Percentiles rank a stretch among this genome's conserved stretches.
Conservation (phyloP, 805 yeast genomes). For the Barnettozyma siamensis region DNA sequence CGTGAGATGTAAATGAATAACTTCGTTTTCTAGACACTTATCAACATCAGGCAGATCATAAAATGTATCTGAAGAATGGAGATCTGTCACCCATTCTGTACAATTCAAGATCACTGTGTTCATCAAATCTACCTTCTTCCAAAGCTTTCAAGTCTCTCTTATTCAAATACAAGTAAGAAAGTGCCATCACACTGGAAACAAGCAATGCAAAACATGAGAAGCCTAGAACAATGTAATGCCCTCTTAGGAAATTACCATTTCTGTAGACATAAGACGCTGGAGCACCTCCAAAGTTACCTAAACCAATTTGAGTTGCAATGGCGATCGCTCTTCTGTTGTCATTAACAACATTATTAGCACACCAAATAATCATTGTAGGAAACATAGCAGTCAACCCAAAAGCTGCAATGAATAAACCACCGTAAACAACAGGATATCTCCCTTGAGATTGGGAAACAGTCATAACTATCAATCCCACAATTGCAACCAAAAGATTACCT, state of each 20-base stretch:
- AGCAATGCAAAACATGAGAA: slow-evolving; percentile 29
- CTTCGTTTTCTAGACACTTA: too few species aligned
- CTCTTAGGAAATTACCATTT: slow-evolving; percentile 26
- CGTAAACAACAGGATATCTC: slow-evolving; percentile 25
- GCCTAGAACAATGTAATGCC: slow-evolving; percentile 31
- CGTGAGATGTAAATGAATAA: too few species aligned
- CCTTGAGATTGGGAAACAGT: slow-evolving; percentile 23
- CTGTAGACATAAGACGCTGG: slow-evolving; percentile 31
- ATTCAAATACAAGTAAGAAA: slow-evolving; percentile 25
- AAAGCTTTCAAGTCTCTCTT: slow-evolving; percentile 23
- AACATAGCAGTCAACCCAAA: slow-evolving; percentile 29
- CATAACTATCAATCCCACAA: slow-evolving; percentile 30
- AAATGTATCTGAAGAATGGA: slow-evolving; percentile 34
- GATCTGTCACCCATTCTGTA: slow-evolving; percentile 39
- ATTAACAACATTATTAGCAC: slow-evolving; percentile 32
- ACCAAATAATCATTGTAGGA: slow-evolving; percentile 34
- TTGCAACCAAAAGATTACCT: slow-evolving; percentile 24
- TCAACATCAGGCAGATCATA: too few species aligned
- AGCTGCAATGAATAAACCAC: slow-evolving; percentile 28
- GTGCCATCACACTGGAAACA: slow-evolving; percentile 17
- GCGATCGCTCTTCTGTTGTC: slow-evolving; percentile 34
- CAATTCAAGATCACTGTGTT: slow-evolving; percentile 26
- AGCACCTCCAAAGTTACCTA: slow-evolving; percentile 35
- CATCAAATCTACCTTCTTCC: slow-evolving; percentile 29
- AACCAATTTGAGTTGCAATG: slow-evolving; percentile 34